These are phyloP conservation scores for Coniochaeta ligniaria DNA, from an alignment of 2,329 filamentous ascomycete genomes.

Conservation along the genomic window DNA sequence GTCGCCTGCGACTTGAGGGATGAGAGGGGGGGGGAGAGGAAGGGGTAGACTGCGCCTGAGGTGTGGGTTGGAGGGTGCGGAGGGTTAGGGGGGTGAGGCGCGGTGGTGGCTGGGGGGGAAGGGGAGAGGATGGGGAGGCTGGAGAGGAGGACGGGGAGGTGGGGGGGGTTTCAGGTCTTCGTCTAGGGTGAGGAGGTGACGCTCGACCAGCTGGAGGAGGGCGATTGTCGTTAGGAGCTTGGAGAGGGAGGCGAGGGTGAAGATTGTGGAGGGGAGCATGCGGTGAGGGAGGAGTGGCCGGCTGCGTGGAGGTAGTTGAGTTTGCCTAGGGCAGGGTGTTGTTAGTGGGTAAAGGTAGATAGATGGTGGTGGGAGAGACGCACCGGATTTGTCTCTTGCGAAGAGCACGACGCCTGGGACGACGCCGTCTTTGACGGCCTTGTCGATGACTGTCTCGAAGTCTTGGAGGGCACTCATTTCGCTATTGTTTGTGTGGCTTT, in stretches of 20 bases:
- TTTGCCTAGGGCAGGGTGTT: constrained; percentile 14
- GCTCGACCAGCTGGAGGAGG: constrained; percentile 38
- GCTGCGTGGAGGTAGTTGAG: constrained; percentile 15
- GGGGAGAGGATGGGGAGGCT: constrained; percentile 22
- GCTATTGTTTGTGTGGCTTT: not conserved
- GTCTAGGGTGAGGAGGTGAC: constrained; percentile 33
- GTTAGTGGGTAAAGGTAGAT: not conserved
- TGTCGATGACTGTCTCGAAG: constrained; percentile 19
- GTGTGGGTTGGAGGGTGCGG: constrained; percentile 37
- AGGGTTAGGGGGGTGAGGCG: constrained; percentile 28
- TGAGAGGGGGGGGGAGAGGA: constrained; percentile 12
- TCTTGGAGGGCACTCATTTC: constrained; percentile 4
- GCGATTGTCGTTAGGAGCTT: constrained; percentile 39
- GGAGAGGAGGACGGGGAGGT: constrained; percentile 39
- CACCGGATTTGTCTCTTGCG: constrained; percentile 13
- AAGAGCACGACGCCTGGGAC: constrained; percentile 11
- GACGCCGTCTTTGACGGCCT: constrained; percentile 16
- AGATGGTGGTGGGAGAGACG: not conserved
- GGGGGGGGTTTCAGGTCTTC: constrained; percentile 32
- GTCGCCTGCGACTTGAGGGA: not conserved
- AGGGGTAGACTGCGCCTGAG: constrained; percentile 33
- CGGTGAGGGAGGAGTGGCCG: constrained; percentile 11
- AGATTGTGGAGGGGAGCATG: constrained; percentile 18
- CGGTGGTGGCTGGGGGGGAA: too few relatives aligned
- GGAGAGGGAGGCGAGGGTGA: constrained; percentile 26